Percentiles rank a stretch among this genome's conserved stretches.
Conservation (phyloP, 768 basidiomycete species). For the Auricularia cornea region DNA sequence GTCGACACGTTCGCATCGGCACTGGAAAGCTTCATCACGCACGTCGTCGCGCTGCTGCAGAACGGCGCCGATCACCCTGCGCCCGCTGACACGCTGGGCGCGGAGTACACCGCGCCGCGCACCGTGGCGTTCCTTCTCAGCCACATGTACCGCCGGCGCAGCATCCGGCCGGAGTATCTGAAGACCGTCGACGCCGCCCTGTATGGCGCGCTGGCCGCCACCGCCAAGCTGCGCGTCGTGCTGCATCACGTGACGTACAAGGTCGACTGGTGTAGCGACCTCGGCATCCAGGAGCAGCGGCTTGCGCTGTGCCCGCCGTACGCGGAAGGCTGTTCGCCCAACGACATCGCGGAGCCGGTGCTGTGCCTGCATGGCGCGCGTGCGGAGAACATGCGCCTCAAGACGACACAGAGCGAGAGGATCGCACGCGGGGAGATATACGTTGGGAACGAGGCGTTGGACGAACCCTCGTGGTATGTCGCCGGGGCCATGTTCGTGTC, state of each 20-base stretch:
- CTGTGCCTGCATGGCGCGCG: not conserved
- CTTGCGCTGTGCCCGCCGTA: not conserved
- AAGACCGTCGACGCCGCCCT: not conserved
- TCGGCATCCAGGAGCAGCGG: not conserved
- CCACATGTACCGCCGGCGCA: not conserved
- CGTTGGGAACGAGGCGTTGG: conserved; percentile 19
- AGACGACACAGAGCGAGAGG: conserved; percentile 1
- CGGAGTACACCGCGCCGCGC: not conserved
- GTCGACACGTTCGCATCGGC: too few relatives aligned
- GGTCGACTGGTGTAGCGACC: conserved; percentile 4
- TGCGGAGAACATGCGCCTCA: not conserved
- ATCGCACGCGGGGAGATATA: conserved; percentile 6
- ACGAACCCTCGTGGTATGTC: not conserved
- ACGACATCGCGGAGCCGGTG: conserved; percentile 10
- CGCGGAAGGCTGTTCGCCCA: not conserved
- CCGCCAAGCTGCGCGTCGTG: not conserved
- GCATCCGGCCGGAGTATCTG: not conserved
- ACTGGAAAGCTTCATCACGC: too few relatives aligned
- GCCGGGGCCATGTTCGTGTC: not conserved
- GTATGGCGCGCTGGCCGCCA: not conserved
- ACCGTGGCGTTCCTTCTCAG: not conserved
- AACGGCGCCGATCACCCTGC: not conserved
- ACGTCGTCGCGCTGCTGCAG: too few relatives aligned
- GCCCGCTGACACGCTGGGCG: not conserved
- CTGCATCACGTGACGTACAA: conserved; percentile 16